Conservation (phyloP, 345 rosid species). For the Microthlaspi erraticum region DNA sequence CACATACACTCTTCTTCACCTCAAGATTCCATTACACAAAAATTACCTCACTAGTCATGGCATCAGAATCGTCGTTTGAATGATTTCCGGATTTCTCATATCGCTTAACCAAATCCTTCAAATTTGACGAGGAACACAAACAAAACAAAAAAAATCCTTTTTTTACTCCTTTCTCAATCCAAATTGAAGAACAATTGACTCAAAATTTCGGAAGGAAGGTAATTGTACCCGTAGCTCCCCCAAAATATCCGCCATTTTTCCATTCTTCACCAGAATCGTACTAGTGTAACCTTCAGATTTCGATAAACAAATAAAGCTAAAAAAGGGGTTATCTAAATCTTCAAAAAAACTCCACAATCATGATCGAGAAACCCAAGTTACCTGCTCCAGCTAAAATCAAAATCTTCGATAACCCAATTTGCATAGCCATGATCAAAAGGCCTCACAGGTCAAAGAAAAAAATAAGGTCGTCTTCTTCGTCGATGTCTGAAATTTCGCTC, state of each 20-base stretch:
- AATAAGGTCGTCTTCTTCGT: slow-evolving; percentile 29
- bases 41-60: slow-evolving; percentile 24
- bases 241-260: slow-evolving; percentile 77
- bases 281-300: slow-evolving; percentile 68
- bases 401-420: slow-evolving; percentile 72
- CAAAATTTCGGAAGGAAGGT: neutral
- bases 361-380: slow-evolving; percentile 31
- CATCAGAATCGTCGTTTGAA: slow-evolving; percentile 60
- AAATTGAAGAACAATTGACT: slow-evolving; percentile 21
- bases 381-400: slow-evolving; percentile 87
- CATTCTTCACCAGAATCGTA: slow-evolving; percentile 75
- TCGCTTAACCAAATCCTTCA: slow-evolving; percentile 64
- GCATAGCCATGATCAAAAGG: slow-evolving; percentile 68
- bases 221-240: slow-evolving; percentile 79
- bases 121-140: neutral
- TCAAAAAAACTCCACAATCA: neutral
- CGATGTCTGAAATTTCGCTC: slow-evolving; percentile 21
- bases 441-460: neutral
- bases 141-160: neutral
- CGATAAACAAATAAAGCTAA: slow-evolving; percentile 3
- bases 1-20: slow-evolving; percentile 10
- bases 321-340: neutral
- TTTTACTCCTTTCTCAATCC: neutral
- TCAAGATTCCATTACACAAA: neutral
- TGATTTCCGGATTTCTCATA: slow-evolving; percentile 63